Evolutionary conservation across 164 flowering plant genomes (phyloP).

Genomic region (Liquidambar formosana): DNA sequence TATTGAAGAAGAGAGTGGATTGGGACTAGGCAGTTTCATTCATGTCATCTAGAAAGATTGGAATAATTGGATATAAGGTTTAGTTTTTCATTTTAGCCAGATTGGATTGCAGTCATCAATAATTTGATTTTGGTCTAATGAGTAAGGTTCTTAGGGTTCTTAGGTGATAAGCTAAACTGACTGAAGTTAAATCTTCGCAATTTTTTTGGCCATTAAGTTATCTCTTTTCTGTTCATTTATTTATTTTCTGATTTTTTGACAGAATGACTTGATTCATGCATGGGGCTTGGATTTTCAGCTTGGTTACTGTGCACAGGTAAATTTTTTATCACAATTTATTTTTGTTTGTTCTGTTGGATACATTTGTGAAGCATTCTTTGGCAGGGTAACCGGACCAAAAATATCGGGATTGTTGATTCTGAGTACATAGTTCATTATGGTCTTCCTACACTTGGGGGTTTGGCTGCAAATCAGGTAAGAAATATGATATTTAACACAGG

Average conservation of each 20-base stretch:
- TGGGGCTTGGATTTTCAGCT: constrained; percentile 92
- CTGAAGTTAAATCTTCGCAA: background rate
- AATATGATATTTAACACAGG: background rate
- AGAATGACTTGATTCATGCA: constrained; percentile 96
- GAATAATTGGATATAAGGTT: no score
- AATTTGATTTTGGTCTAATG: no score
- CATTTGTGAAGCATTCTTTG: background rate
- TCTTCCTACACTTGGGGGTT: constrained; percentile 30
- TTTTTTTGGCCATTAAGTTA: background rate
- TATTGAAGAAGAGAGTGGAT: no score
- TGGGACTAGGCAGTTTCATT: no score
- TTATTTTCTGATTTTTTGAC: constrained; percentile 10
- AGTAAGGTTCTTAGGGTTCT: no score
- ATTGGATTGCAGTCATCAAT: no score
- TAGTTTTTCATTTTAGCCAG: no score
- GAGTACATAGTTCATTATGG: constrained; percentile 33
- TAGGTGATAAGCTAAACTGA: no score
- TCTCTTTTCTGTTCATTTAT: background rate
- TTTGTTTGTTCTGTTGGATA: background rate
- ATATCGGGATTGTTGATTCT: constrained; percentile 32
- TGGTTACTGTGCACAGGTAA: constrained; percentile 93
- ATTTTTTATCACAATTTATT: background rate
- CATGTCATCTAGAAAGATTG: no score
- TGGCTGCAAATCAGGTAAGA: constrained; percentile 14
- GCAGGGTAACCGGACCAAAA: constrained; percentile 33